Evolutionary conservation across 345 rosid genomes (phyloP).

Genomic region (Euphorbia pulcherrima): DNA sequence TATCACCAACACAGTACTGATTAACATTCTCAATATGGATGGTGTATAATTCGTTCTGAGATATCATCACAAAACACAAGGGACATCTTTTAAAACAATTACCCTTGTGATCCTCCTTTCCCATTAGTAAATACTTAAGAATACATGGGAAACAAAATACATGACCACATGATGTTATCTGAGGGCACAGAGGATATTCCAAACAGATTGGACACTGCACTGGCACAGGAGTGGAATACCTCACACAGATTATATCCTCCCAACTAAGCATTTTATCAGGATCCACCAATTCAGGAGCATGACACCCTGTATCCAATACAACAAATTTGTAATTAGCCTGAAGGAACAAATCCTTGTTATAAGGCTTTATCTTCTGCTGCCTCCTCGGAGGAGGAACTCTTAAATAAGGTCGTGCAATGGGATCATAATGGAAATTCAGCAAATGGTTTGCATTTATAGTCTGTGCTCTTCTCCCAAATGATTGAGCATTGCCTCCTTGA

Average conservation of each 20-base stretch:
- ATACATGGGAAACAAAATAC: constrained; percentile 93
- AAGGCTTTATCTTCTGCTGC: constrained; percentile 64
- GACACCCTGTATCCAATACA: constrained; percentile 67
- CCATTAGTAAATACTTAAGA: constrained; percentile 70
- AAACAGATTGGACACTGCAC: constrained; percentile 96
- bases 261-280: constrained; percentile 86
- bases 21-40: constrained; percentile 67
- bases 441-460: constrained; percentile 73
- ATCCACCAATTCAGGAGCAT: constrained; percentile 64
- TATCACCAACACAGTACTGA: constrained; percentile 58
- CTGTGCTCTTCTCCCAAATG: constrained; percentile 66
- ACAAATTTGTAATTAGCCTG: constrained; percentile 96
- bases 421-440: constrained; percentile 91
- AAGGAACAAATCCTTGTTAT: constrained; percentile 84
- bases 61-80: constrained; percentile 82
- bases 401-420: constrained; percentile 55
- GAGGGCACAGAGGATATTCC: constrained; percentile 88
- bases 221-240: constrained; percentile 67
- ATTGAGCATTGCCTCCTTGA: constrained; percentile 41
- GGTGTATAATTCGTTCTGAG: constrained; percentile 73
- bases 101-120: constrained; percentile 56
- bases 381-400: constrained; percentile 63
- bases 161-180: constrained; percentile 95
- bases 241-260: constrained; percentile 88
- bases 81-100: constrained; percentile 82